phyloP scores from a whole-genome alignment of 2,329 filamentous ascomycete genomes.

The Apiospora sp. region DNA sequence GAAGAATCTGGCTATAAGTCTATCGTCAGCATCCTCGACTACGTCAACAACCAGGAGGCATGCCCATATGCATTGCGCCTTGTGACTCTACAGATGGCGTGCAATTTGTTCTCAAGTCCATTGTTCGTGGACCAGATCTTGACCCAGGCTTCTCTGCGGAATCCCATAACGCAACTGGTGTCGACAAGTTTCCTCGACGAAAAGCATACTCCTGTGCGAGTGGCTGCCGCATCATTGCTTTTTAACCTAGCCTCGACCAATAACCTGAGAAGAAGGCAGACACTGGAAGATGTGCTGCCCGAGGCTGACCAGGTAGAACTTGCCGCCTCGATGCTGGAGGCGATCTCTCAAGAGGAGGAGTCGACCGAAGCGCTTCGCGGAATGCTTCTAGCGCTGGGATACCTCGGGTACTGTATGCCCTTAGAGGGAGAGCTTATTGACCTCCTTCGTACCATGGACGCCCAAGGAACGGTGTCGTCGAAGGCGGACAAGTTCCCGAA shows the following conservation, averaged over 20 bases:
- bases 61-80: constrained; percentile 85
- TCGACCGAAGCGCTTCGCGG: constrained; percentile 80
- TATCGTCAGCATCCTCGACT: constrained; percentile 65
- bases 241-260: constrained; percentile 83
- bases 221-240: constrained; percentile 82
- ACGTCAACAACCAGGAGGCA: constrained; percentile 62
- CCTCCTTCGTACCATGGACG: constrained; percentile 80
- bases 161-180: constrained; percentile 71
- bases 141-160: constrained; percentile 57
- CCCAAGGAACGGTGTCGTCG: constrained; percentile 65
- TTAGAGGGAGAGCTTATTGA: constrained; percentile 80
- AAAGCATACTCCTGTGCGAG: constrained; percentile 75
- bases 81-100: constrained; percentile 82
- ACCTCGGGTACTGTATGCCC: constrained; percentile 75
- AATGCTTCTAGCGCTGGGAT: constrained; percentile 77
- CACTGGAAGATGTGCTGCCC: constrained; percentile 64
- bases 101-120: constrained; percentile 82
- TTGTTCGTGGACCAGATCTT: constrained; percentile 74
- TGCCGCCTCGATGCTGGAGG: constrained; percentile 81
- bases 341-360: constrained; percentile 64
- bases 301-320: constrained; percentile 82
- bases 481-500: constrained; percentile 65
- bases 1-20: constrained; percentile 75
- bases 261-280: constrained; percentile 68
- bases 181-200: constrained; percentile 82